Evolutionary conservation across 805 yeast genomes (phyloP), one percentile per base, ranked within the genome.

Genomic region (Metschnikowia arizonensis): DNA sequence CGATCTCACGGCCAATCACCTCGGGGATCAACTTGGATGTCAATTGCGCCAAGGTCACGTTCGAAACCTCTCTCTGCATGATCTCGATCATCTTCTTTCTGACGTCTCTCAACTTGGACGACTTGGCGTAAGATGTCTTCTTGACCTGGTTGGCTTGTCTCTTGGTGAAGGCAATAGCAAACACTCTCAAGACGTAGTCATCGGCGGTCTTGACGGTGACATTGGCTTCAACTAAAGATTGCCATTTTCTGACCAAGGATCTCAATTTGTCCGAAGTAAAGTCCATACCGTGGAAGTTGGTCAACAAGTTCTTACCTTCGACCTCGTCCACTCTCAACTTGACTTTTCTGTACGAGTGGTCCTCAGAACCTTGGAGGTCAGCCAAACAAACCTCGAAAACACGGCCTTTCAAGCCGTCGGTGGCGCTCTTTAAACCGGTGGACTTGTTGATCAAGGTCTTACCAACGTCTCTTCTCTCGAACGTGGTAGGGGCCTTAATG

Each of bases 271-370:
- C 97, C 59, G 95, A 80, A 68, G 98, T 90, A 85, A 91, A 90
- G 81, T 89, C 95, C 76, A 91, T 76, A 68, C 98, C 98, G 82
- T 90, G 97, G 95, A 90, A 91, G 95, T 91, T 91, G 81, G 98
- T 90, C 73, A 90, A 82, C 69, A 90, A 82, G 85, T 90, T 89
- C 81, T 88, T 88, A 79, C 97, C 98, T 80, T 91, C 97, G 63
- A 90, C 96, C 79, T 91, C 98, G 68, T 90, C 98, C 64, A 91
- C 96, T 80, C 97, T 89, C 77, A 91, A 87, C 78, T 85, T 88
- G 71, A 91, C 79, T 80, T 91, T 89, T 83, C 95, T 91, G 88
- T 84, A 85, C 58, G 97, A 83, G 83, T 90, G 96, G 79, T 91
- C 98, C 81, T 91, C 98, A 67, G 95, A 88, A 68, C 96, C 96